Evolutionary conservation across 768 basidiomycete species (phyloP).

Genomic region (Lactarius evosmus): DNA sequence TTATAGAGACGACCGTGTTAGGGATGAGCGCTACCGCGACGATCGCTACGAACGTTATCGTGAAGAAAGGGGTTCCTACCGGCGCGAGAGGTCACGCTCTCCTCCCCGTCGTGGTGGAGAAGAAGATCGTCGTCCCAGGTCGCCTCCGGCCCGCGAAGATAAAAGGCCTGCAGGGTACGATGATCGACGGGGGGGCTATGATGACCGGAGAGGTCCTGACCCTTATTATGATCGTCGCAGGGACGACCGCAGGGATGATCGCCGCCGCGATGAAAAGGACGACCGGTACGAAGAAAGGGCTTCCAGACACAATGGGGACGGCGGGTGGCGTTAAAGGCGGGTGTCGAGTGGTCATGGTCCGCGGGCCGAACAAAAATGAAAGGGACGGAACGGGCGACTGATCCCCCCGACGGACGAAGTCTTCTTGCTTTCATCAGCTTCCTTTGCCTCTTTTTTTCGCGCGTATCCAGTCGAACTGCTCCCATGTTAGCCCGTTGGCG

Average conservation of each 20-base stretch:
- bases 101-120: constrained; percentile 67
- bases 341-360: constrained; percentile 26
- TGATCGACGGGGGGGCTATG: constrained; percentile 80
- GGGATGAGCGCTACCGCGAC: constrained; percentile 52
- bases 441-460: constrained; percentile 25
- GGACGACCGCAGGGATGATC: constrained; percentile 73
- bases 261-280: constrained; percentile 81
- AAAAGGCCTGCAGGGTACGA: constrained; percentile 91
- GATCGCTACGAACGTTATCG: constrained; percentile 39
- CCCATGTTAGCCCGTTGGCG: constrained; percentile 29
- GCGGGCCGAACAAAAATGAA: constrained; percentile 23
- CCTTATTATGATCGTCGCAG: constrained; percentile 85
- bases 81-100: constrained; percentile 82
- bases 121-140: constrained; percentile 81
- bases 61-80: constrained; percentile 47
- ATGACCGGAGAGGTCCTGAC: constrained; percentile 81
- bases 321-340: constrained; percentile 66
- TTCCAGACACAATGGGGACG: constrained; percentile 76
- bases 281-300: constrained; percentile 73
- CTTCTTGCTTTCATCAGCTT: constrained; percentile 30
- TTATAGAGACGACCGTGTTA: constrained; percentile 43
- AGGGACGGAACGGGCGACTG: constrained; percentile 28
- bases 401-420: constrained; percentile 26
- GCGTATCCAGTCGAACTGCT: constrained; percentile 28
- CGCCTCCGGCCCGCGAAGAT: constrained; percentile 77